Base-by-base conservation (phyloP, 345 rosid species). In the Ailanthus altissimus region DNA sequence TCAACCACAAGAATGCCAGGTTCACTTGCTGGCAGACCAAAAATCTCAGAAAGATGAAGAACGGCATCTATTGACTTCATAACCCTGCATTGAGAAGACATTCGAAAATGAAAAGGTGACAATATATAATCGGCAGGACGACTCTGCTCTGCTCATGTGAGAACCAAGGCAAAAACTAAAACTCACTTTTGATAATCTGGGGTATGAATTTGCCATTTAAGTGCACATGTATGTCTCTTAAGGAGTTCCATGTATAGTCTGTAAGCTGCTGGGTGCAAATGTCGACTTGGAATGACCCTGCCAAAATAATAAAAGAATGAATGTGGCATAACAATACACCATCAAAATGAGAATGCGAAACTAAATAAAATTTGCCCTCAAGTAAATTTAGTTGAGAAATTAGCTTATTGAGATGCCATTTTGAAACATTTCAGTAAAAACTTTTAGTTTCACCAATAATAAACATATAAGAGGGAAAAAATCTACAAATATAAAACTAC, bases 161-260 rank as follows among this genome's bases (percentile, higher is more conserved):
- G 38, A 25, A 42, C 21, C 16, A 25, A 75, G 40, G 40, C 26
- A 64, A 42, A 43, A 75, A 36, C 20, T 43, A 51, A 47, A 67
- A 84, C 97, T 87, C 81, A 96, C 98, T 78, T 85, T 0, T 83
- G 82, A 81, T 84, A 84, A 69, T 92, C 88, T 57, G 88, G 86
- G 8, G 86, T 86, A 59, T 38, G 83, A 42, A 87, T 81, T 69
- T 88, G 93, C 74, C 84, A 85, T 73, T 85, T 85, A 57, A 89
- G 84, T 5, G 79, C 59, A 81, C 91, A 90, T 46, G 85, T 91
- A 59, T 92, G 83, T 78, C 97, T 86, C 80, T 86, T 91, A 49
- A 92, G 85, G 15, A 96, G 95, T 81, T 96, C 99, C 87, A 92
- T 54, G 80, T 91, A 94, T 46, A 96, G 91, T 77, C 98, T 89